These are phyloP conservation scores for Mucor mucedo DNA, from an alignment of 371 early-diverging fungal genomes.

Conservation along the genomic window DNA sequence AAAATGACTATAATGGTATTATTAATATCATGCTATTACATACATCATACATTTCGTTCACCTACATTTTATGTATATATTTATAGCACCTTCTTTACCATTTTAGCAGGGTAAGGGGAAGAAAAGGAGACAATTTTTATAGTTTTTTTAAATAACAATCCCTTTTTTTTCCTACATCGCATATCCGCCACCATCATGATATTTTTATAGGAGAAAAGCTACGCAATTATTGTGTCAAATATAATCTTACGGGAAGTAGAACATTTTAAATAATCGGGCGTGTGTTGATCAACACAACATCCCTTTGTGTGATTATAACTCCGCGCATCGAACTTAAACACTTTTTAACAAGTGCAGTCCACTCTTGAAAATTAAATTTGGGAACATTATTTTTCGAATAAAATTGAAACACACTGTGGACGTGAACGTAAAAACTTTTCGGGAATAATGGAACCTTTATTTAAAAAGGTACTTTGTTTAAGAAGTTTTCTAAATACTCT, in stretches of 20 bases:
- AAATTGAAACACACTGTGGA: too few relatives aligned
- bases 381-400: too few relatives aligned
- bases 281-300: too few relatives aligned
- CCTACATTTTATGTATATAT: neutral
- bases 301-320: too few relatives aligned
- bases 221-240: neutral
- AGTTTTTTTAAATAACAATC: neutral
- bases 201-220: neutral
- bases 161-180: neutral
- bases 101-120: neutral
- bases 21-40: neutral
- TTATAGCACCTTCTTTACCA: neutral
- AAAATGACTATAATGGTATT: neutral
- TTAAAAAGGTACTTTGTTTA: too few relatives aligned
- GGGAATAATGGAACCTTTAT: too few relatives aligned
- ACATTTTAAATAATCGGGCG: too few relatives aligned
- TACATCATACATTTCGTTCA: neutral
- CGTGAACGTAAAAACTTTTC: too few relatives aligned
- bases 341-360: too few relatives aligned
- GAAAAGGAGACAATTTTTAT: neutral
- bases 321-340: too few relatives aligned
- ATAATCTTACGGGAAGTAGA: neutral
- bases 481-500: too few relatives aligned
- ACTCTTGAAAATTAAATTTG: too few relatives aligned
- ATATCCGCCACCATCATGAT: slow-evolving; percentile 1